Evolutionary conservation across 768 basidiomycete species (phyloP).

Genomic region (Tubosaeta brunneosetosa): DNA sequence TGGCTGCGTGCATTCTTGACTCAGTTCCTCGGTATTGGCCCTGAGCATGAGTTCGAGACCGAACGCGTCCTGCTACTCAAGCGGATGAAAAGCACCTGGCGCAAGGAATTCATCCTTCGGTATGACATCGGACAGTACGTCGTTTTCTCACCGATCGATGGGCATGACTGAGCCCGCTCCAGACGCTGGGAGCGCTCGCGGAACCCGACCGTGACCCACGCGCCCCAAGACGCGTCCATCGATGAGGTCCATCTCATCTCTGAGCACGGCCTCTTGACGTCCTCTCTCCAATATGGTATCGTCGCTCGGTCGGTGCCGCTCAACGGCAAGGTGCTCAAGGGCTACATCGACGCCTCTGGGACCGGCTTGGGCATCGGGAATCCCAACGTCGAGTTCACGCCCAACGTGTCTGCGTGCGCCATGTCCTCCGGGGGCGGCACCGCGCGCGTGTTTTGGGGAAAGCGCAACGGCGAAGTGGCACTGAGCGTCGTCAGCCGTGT

Average conservation of each 20-base stretch:
- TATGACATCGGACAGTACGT: conserved; percentile 52
- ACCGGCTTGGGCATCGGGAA: conserved; percentile 61
- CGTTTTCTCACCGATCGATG: background rate
- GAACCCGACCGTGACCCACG: conserved; percentile 55
- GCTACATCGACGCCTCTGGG: conserved; percentile 63
- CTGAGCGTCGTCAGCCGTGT: conserved; percentile 53
- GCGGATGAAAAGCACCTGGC: conserved; percentile 59
- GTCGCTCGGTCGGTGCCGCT: conserved; percentile 70
- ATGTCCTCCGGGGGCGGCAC: conserved; percentile 60
- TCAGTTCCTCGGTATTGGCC: conserved; percentile 61
- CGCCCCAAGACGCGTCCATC: conserved; percentile 56
- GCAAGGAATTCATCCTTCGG: conserved; percentile 59
- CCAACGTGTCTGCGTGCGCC: conserved; percentile 56
- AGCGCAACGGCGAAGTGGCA: conserved; percentile 60
- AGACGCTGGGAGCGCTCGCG: conserved; percentile 72
- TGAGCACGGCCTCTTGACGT: conserved; percentile 49
- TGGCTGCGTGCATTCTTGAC: conserved; percentile 73
- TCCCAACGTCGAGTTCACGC: conserved; percentile 70
- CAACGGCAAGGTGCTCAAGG: conserved; percentile 63
- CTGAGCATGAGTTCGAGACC: conserved; percentile 53
- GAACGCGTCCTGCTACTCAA: conserved; percentile 48
- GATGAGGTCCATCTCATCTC: conserved; percentile 59
- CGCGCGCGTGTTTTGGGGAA: conserved; percentile 72
- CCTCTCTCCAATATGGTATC: conserved; percentile 63
- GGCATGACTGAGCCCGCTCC: conserved; percentile 5